Conservation (phyloP, 1,284 basidiomycete species). For the Earliella scabrosa region DNA sequence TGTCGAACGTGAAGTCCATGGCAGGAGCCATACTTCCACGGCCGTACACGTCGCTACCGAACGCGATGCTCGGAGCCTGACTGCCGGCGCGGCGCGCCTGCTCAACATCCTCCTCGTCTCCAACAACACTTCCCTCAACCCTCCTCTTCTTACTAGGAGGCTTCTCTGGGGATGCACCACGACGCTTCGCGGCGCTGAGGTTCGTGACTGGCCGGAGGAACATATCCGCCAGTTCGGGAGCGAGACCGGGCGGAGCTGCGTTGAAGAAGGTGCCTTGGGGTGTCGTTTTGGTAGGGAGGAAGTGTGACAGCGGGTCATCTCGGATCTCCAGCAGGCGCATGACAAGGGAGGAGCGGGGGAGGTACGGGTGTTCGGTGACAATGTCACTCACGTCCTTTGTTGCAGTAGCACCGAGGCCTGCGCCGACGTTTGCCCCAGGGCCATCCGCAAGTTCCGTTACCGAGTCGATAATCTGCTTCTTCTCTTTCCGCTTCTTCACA, state of each 20-base stretch:
- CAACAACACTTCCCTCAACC: constrained; percentile 49
- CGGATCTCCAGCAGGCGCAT: constrained; percentile 86
- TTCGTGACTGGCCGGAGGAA: constrained; percentile 80
- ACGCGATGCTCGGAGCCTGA: constrained; percentile 56
- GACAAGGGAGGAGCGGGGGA: constrained; percentile 81
- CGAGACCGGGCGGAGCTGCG: constrained; percentile 80
- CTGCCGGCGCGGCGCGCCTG: constrained; percentile 68
- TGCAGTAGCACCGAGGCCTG: constrained; percentile 58
- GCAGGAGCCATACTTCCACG: constrained; percentile 43
- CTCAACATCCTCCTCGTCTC: constrained; percentile 51
- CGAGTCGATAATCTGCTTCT: constrained; percentile 82
- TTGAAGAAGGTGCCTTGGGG: constrained; percentile 77
- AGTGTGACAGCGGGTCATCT: constrained; percentile 83
- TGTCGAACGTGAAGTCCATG: constrained; percentile 49
- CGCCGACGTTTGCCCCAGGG: constrained; percentile 57
- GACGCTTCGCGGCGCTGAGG: constrained; percentile 53
- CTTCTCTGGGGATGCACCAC: constrained; percentile 53
- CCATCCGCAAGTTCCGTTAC: constrained; percentile 85
- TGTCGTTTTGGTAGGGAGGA: constrained; percentile 79
- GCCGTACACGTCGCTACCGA: constrained; percentile 57
- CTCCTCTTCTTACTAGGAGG: constrained; percentile 66
- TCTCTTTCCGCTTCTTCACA: constrained; percentile 57
- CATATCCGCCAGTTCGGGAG: constrained; percentile 79
- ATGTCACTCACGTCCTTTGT: constrained; percentile 76
- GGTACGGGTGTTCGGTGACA: constrained; percentile 77